phyloP scores from a whole-genome alignment of 768 basidiomycete species.

The Lactifluus subvellereus region DNA sequence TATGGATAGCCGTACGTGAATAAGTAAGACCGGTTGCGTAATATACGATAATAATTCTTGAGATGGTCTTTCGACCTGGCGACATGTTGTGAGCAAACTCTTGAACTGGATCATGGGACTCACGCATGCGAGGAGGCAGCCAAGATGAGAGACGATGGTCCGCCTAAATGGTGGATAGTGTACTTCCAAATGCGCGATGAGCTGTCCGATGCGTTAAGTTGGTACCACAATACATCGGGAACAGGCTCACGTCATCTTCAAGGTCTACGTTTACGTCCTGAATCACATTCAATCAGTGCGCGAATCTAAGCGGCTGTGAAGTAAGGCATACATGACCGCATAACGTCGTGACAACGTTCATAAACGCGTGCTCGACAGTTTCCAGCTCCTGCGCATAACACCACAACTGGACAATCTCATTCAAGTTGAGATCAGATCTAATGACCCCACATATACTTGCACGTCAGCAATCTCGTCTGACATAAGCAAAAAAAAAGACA shows the following conservation, averaged over 20 bases:
- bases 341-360: slow-evolving; percentile 25
- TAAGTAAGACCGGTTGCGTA: slow-evolving; percentile 17
- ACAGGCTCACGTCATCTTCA: slow-evolving; percentile 19
- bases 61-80: neutral
- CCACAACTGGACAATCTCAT: slow-evolving; percentile 27
- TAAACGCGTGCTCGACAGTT: slow-evolving; percentile 25
- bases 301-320: neutral
- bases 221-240: neutral
- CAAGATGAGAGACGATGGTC: slow-evolving; percentile 14
- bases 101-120: neutral
- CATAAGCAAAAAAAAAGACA: neutral
- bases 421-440: slow-evolving; percentile 17
- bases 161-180: slow-evolving; percentile 26
- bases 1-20: slow-evolving; percentile 15
- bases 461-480: neutral
- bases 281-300: neutral
- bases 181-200: slow-evolving; percentile 25
- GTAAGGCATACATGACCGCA: slow-evolving; percentile 21
- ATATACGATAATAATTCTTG: slow-evolving; percentile 7
- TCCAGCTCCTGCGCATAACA: slow-evolving; percentile 26
- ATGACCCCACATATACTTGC: neutral
- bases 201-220: slow-evolving; percentile 10
- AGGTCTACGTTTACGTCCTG: slow-evolving; percentile 22
- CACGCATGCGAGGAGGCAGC: slow-evolving; percentile 13
- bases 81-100: neutral